Evolutionary conservation across 176 grass and related monocot species (phyloP).

Genomic region (Aegilops tauschii): DNA sequence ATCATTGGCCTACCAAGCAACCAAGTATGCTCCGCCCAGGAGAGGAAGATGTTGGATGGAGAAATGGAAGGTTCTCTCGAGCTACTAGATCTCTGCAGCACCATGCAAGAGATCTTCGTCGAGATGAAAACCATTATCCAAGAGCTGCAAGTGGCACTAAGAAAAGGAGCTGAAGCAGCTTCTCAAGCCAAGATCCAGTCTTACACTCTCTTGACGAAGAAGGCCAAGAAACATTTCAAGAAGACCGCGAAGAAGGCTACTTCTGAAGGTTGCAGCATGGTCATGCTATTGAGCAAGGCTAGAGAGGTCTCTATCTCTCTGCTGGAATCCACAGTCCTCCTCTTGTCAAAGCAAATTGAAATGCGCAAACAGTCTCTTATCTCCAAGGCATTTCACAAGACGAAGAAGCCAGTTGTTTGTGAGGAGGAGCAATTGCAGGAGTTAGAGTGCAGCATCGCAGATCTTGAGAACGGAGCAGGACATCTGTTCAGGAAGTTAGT

Average conservation of each 20-base stretch:
- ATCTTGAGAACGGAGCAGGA: conserved; percentile 17
- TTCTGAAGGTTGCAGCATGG: background rate
- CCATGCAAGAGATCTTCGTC: conserved; percentile 25
- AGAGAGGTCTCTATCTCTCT: conserved; percentile 33
- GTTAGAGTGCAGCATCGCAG: conserved; percentile 19
- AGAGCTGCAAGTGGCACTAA: conserved; percentile 26
- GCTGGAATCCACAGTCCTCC: background rate
- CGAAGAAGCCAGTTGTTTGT: conserved; percentile 20
- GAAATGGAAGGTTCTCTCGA: conserved; percentile 34
- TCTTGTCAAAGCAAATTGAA: conserved; percentile 25
- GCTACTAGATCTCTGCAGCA: conserved; percentile 40
- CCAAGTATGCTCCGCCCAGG: background rate
- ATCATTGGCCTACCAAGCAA: conserved; percentile 19
- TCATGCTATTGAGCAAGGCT: conserved; percentile 16
- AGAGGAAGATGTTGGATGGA: conserved; percentile 25
- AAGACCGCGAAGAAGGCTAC: background rate
- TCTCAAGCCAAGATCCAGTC: conserved; percentile 24
- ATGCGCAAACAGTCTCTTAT: conserved; percentile 21
- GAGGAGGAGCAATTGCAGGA: conserved; percentile 34
- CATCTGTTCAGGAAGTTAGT: conserved; percentile 15
- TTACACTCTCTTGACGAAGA: background rate
- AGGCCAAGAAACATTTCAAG: conserved; percentile 1
- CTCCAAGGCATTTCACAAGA: conserved; percentile 28
- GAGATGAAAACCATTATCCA: conserved; percentile 27
- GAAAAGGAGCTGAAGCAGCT: conserved; percentile 24